Evolutionary conservation across 805 yeast species (phyloP).

Genomic region (Kazachstania kunashirensis): DNA sequence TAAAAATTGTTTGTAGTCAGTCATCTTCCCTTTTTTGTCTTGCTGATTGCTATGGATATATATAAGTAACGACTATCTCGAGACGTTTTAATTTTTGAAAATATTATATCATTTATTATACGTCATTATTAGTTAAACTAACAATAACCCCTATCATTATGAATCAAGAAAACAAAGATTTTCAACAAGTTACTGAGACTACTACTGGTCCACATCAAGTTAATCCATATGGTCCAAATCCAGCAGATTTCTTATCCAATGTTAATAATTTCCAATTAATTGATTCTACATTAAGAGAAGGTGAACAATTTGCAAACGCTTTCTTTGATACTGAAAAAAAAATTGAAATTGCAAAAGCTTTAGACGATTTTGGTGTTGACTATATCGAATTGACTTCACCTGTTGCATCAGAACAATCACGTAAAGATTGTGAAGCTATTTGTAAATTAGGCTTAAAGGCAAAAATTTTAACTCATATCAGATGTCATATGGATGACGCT

Average conservation of each 20-base stretch:
- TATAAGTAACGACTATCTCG: no score
- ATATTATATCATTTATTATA: no score
- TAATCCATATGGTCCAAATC: slow-evolving; percentile 94
- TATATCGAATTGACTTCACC: slow-evolving; percentile 98
- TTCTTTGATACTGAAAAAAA: slow-evolving; percentile 91
- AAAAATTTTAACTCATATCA: slow-evolving; percentile 89
- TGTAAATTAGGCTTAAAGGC: slow-evolving; percentile 97
- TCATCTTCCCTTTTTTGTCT: no score
- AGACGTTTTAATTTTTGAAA: no score
- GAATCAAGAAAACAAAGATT: slow-evolving; percentile 7
- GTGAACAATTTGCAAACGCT: slow-evolving; percentile 97
- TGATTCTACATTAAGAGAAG: slow-evolving; percentile 94
- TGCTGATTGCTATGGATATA: no score
- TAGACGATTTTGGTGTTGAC: slow-evolving; percentile 97
- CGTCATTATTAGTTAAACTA: no score
- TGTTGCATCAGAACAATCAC: slow-evolving; percentile 91
- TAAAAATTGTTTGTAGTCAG: no score
- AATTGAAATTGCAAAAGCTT: slow-evolving; percentile 91
- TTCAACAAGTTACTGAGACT: slow-evolving; percentile 11
- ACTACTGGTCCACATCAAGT: slow-evolving; percentile 9
- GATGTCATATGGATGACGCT: slow-evolving; percentile 99
- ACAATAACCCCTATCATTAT: no score
- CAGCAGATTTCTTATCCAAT: slow-evolving; percentile 82
- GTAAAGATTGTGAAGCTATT: slow-evolving; percentile 92
- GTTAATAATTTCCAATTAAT: slow-evolving; percentile 83